Base-by-base conservation (phyloP, 2,329 filamentous ascomycete species). In the Truncatella angustata region DNA sequence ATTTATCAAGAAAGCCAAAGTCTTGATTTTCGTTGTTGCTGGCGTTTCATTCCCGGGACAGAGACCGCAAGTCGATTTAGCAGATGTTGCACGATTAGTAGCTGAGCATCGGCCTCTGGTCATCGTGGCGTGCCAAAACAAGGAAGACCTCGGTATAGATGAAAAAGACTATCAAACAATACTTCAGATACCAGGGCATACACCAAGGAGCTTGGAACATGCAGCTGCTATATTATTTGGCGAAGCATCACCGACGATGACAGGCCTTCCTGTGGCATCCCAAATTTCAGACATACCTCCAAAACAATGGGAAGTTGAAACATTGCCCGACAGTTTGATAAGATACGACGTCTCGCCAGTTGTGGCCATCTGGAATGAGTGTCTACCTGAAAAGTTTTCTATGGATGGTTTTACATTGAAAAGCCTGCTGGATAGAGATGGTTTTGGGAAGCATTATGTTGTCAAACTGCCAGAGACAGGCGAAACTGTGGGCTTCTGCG, bases 11-110 rank as follows among this genome's bases (percentile, higher is more conserved):
- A 73, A 80, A 51, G 84, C 84, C 4, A 78, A 77, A 43, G 76
- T 76, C 1, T 72, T 88, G 32, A 67, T 90, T 12, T 81, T 88
- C 53, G 79, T 89, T 52, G 74, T 85, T 36, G 79, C 78, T 3
- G 77, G 76, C 2, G 71, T 73, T 34, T 70, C 74, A 4, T 62
- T 64, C n/a, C 58, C 69, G 11, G 74, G 76, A 5, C 76, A 82
- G 53, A 67, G 70, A 14, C 75, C 80, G 7, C 81, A 85, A 58
- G 66, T 79, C 14, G 72, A 78, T 46, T 66, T 81, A 54, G 79
- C 78, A 43, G 75, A 79, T 45, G 60, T 70, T 35, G 70, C 73
- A 30, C 68, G 67, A 49, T 61, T 70, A 42, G 63, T 77, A 28
- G 76, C 73, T 49, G 77, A 80, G 14, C 63, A 75, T 42, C 75